Conservation (phyloP, 306 rosid species). For the Castanea crenata region DNA sequence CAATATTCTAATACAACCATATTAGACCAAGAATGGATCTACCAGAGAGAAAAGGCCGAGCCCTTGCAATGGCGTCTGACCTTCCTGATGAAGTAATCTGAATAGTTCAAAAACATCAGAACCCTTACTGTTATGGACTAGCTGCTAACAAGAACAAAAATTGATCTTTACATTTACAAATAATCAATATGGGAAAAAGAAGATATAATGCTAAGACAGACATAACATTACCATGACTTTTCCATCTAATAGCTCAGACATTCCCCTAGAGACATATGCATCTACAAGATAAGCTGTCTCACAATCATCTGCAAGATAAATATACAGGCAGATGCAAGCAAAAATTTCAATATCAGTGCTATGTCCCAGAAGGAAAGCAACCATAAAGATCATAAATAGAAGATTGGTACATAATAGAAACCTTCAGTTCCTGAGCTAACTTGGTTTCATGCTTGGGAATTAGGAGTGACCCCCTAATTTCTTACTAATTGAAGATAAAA, state of each 20-base stretch:
- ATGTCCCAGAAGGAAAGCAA: background rate
- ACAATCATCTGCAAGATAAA: slow-evolving; percentile 52
- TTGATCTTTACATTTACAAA: slow-evolving; percentile 1
- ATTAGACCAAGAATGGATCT: slow-evolving; percentile 16
- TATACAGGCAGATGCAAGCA: slow-evolving; percentile 14
- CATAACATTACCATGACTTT: slow-evolving; percentile 59
- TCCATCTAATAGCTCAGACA: slow-evolving; percentile 60
- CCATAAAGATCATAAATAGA: background rate
- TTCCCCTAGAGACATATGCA: slow-evolving; percentile 55
- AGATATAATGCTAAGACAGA: slow-evolving; percentile 5
- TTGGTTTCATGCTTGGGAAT: background rate
- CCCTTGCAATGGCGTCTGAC: slow-evolving; percentile 67
- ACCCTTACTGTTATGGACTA: slow-evolving; percentile 19
- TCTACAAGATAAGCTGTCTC: slow-evolving; percentile 56
- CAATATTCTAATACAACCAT: slow-evolving; percentile 1
- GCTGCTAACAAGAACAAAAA: slow-evolving; percentile 12
- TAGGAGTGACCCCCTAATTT: background rate
- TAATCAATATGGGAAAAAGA: slow-evolving; percentile 10
- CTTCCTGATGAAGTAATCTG: slow-evolving; percentile 79
- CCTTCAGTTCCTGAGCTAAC: background rate
- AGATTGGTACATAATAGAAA: background rate
- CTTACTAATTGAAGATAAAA: background rate
- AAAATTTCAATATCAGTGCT: background rate
- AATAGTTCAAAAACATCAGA: slow-evolving; percentile 26
- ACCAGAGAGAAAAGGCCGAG: slow-evolving; percentile 76